Evolutionary conservation across 2,329 filamentous ascomycete genomes (phyloP), one percentile per base, ranked within the genome.

Genomic region (Cucurbitaria berberidis): DNA sequence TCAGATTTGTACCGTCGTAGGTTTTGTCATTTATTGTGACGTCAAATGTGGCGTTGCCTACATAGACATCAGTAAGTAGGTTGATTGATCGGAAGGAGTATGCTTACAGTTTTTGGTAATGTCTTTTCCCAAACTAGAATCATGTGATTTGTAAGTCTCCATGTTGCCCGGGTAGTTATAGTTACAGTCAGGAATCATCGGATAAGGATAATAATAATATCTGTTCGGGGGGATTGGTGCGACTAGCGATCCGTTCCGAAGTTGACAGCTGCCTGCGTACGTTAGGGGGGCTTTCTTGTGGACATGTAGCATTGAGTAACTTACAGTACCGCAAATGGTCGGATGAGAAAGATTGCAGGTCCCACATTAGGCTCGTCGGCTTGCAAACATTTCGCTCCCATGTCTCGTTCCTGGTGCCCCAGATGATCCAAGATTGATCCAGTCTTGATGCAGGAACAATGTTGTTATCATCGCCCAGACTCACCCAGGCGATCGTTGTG

Each of bases 361-460:
- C n/a, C n/a, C n/a, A n/a, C n/a, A n/a, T n/a, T n/a, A n/a, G n/a
- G n/a, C n/a, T n/a, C n/a, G n/a, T n/a, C n/a, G n/a, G n/a, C 8
- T 42, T 21, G 40, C 66, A 69, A 1, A 51, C 30, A 0, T 51
- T 18, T 8, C 57, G 15, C 1, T 58, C 50, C 18, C 63, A 66
- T 0, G 62, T 60, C 18, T 49, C 32, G 26, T 67, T 63, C 1
- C 16, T n/a, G 0, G 59, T 59, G 1, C 60, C 61, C 0, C 8
- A 16, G 0, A 67, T 35, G 0, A 60, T 30, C 45, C 41, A 54
- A 2, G 51, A 13, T 1, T 0, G 0, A 9, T 57, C 15, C 15
- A 73, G 10, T n/a, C 48, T 48, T 5, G 57, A 45, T 1, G 63
- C 64, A 1, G 64, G 66, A 1, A 74, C 53, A 26, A 74, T 68